Evolutionary conservation across 768 basidiomycete species (phyloP).

Genomic region (Lanmaoa pseudosensibilis): DNA sequence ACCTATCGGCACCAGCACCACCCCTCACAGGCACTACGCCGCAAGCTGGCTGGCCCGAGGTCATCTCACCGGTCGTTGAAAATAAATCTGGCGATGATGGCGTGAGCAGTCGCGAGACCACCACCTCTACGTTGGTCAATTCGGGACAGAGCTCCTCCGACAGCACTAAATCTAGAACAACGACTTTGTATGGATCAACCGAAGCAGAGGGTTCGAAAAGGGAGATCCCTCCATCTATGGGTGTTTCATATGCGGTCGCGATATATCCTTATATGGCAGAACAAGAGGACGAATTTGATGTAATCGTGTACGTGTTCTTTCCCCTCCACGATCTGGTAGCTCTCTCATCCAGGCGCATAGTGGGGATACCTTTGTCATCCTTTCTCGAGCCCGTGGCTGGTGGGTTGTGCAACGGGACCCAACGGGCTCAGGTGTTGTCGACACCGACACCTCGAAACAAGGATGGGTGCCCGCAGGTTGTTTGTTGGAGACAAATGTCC

Average conservation of each 20-base stretch:
- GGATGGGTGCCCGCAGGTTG: constrained; percentile 99
- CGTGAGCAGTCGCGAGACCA: constrained; percentile 39
- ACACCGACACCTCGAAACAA: constrained; percentile 75
- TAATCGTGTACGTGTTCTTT: constrained; percentile 73
- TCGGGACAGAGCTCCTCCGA: constrained; percentile 33
- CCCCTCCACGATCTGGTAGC: background rate
- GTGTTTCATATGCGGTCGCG: constrained; percentile 91
- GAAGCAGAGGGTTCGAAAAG: constrained; percentile 38
- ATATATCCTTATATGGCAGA: constrained; percentile 99
- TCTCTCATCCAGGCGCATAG: constrained; percentile 39
- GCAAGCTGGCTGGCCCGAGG: constrained; percentile 77
- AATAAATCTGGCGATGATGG: constrained; percentile 46
- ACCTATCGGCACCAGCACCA: constrained; percentile 51
- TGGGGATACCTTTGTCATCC: constrained; percentile 90
- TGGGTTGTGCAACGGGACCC: constrained; percentile 98
- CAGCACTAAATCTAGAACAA: constrained; percentile 15
- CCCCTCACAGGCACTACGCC: constrained; percentile 59
- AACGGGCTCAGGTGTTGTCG: constrained; percentile 75
- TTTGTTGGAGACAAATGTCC: constrained; percentile 87
- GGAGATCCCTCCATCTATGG: constrained; percentile 47
- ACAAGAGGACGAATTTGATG: constrained; percentile 98
- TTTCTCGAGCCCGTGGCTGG: constrained; percentile 96
- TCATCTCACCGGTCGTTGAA: constrained; percentile 58
- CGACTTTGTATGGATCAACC: constrained; percentile 15
- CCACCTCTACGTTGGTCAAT: constrained; percentile 34